Evolutionary conservation across 345 rosid species (phyloP).

Genomic region (Trapa incisa): DNA sequence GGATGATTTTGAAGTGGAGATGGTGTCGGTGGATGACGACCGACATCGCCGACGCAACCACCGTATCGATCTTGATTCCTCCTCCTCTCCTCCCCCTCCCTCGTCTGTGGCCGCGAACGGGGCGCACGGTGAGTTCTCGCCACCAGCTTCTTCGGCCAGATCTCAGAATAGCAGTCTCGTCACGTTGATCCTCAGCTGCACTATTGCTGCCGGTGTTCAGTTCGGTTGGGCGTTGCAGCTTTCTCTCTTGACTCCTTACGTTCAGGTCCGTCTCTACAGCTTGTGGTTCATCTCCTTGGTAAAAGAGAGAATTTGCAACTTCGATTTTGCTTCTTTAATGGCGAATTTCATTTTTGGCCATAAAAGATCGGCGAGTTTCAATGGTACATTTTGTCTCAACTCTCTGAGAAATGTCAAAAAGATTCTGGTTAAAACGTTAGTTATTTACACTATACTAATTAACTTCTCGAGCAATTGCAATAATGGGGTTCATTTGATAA

Average conservation of each 20-base stretch:
- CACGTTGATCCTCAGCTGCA: constrained; percentile 64
- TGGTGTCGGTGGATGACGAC: constrained; percentile 31
- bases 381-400: not conserved
- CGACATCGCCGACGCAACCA: not conserved
- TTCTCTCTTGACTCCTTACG: constrained; percentile 84
- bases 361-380: not conserved
- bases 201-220: constrained; percentile 91
- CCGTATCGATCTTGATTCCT: constrained; percentile 24
- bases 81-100: constrained; percentile 9
- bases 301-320: not conserved
- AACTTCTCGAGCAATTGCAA: not conserved
- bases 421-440: not conserved
- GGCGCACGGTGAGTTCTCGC: constrained; percentile 11
- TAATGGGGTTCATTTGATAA: too few relatives aligned
- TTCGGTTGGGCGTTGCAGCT: constrained; percentile 99
- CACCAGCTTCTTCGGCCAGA: constrained; percentile 1
- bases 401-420: not conserved
- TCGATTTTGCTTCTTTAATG: not conserved
- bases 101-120: constrained; percentile 14
- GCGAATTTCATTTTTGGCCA: not conserved
- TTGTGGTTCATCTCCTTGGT: not conserved
- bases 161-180: constrained; percentile 39
- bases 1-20: constrained; percentile 63
- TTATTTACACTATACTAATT: not conserved
- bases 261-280: constrained; percentile 42